Evolutionary conservation across 352 stramenopile genomes (phyloP).

Genomic region (Phytophthora kernoviae): DNA sequence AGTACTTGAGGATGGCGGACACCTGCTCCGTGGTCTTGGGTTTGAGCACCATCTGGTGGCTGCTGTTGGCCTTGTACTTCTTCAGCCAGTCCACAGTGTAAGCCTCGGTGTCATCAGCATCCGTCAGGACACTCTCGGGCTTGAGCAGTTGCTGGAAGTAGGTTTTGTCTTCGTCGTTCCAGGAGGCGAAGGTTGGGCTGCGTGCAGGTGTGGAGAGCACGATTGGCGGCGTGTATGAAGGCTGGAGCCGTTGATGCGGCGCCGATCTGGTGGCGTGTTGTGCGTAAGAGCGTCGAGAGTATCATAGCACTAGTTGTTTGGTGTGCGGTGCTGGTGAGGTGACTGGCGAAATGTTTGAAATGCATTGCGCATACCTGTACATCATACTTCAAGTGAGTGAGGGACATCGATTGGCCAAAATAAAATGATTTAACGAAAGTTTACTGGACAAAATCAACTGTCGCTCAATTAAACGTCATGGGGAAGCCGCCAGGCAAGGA

Average conservation of each 20-base stretch:
- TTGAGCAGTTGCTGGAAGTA: slow-evolving; percentile 72
- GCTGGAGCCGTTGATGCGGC: slow-evolving; percentile 3
- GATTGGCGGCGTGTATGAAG: slow-evolving; percentile 6
- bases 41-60: slow-evolving; percentile 81
- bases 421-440: no score
- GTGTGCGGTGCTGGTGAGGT: slow-evolving; percentile 1
- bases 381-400: no score
- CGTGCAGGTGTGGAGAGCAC: slow-evolving; percentile 40
- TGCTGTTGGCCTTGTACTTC: slow-evolving; percentile 75
- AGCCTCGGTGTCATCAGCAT: slow-evolving; percentile 65
- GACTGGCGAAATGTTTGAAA: slow-evolving; percentile 1
- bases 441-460: no score
- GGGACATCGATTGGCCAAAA: no score
- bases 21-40: slow-evolving; percentile 90
- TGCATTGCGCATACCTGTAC: no score
- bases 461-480: slow-evolving; percentile 25
- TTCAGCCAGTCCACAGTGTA: slow-evolving; percentile 88
- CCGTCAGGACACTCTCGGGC: slow-evolving; percentile 67
- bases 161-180: slow-evolving; percentile 62
- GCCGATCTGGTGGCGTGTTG: slow-evolving; percentile 13
- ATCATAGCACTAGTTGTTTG: slow-evolving; percentile 15
- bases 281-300: slow-evolving; percentile 24
- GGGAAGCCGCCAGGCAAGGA: slow-evolving; percentile 67
- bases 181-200: slow-evolving; percentile 53
- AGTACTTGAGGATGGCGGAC: slow-evolving; percentile 92